These are phyloP conservation scores for Nicotiana otophora DNA, from an alignment of 257 asterid genomes.

Conservation along the genomic window DNA sequence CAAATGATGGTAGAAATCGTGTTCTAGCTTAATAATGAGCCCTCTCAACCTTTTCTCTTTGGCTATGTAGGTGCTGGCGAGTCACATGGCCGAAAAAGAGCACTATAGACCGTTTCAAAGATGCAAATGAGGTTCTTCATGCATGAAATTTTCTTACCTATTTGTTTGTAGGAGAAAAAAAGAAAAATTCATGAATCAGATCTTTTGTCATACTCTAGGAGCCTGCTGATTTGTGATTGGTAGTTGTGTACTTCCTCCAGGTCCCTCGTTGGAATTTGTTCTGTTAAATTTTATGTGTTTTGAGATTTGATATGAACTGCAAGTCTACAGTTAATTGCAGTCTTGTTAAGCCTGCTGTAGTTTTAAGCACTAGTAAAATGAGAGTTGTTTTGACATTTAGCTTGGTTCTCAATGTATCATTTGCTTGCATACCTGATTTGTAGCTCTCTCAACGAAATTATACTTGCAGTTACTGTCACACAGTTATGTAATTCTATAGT, in stretches of 20 bases:
- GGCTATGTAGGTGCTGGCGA: conserved; percentile 86
- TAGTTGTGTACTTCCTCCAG: background rate
- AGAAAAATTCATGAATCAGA: background rate
- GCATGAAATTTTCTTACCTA: background rate
- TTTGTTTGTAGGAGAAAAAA: background rate
- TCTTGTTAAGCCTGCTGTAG: background rate
- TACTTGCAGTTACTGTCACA: background rate
- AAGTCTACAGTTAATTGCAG: background rate
- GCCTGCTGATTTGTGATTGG: background rate
- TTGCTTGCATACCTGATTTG: background rate
- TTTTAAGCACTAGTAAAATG: background rate
- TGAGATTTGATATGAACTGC: background rate
- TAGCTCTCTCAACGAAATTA: background rate
- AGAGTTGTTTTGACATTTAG: background rate
- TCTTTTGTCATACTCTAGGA: background rate
- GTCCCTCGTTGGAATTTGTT: background rate
- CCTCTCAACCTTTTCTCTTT: conserved; percentile 5
- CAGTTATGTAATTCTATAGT: background rate
- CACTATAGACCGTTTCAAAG: conserved; percentile 56
- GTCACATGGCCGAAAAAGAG: conserved; percentile 89
- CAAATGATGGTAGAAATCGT: background rate
- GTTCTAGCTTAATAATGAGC: background rate
- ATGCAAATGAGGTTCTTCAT: conserved; percentile 85
- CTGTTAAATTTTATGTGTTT: background rate
- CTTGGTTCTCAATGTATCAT: background rate